Base-by-base conservation (phyloP, 2,329 filamentous ascomycete species). In the Arthrobotrys megalospora region DNA sequence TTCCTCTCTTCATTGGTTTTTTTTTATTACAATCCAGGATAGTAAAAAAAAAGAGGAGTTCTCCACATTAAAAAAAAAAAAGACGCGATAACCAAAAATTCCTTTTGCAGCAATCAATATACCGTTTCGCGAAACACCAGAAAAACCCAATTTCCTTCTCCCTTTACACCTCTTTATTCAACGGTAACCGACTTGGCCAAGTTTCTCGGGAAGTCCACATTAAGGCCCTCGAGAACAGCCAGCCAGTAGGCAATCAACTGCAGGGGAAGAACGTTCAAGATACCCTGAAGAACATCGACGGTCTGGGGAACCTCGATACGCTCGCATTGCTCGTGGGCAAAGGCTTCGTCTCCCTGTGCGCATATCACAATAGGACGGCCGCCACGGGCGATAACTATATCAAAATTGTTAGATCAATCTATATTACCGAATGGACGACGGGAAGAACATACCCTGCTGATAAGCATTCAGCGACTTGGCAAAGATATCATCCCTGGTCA, bases 211-310 rank as follows among this genome's bases (percentile, higher is more conserved):
- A 98, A 98, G 85, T 99, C 96, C 78, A 99, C 96, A 85, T 99
- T 98, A 81, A 97, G 88, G 65, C 94, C 95, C 87, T 97, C 96
- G 81, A 92, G 92, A 83, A 99, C 95, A 68, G 96, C 96, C 81
- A 99, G 90, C 95, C 96, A 98, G 89, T 99, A 99, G 77, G 96
- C 93, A 87, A 99, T 97, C 82, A 99, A 89, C 88, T 99, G 96
- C 83, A 99, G 89, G 65, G 96, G 96, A 82, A 99, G 93, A 83
- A 99, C 96, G 86, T 99, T 99, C 84, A 99, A 90, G 82, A 99
- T 91, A 85, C 96, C 96, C 88, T 99, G 96, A 75, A 99, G 90
- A 83, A 91, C 92, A 84, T 99, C 96, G 79, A 97, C 94, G 6
- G 95, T 98, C 88, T 92, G 91, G 82, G 96, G 96, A 77, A 99